These are phyloP conservation scores for Aspergillus sclerotialis DNA, from an alignment of 2,329 filamentous ascomycete species.

Conservation along the genomic window DNA sequence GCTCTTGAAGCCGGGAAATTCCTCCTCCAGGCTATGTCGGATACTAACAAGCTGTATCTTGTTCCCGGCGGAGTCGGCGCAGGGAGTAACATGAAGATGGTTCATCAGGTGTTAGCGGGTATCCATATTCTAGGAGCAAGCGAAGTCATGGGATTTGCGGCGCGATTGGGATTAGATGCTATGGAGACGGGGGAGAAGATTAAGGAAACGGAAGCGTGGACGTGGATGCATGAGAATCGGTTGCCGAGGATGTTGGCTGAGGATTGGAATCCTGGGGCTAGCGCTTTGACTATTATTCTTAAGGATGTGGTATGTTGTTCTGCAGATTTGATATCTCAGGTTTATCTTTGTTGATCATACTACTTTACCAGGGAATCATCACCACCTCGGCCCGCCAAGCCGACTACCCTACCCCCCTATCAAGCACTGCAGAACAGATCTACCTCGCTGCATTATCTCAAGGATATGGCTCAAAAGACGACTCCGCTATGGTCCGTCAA, in stretches of 20 bases:
- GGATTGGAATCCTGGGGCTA: slow-evolving; percentile 49
- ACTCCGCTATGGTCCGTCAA: slow-evolving; percentile 50
- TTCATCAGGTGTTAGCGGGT: slow-evolving; percentile 58
- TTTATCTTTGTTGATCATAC: neutral
- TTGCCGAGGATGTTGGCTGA: slow-evolving; percentile 49
- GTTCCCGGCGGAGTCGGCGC: slow-evolving; percentile 55
- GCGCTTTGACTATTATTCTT: slow-evolving; percentile 53
- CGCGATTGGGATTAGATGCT: slow-evolving; percentile 48
- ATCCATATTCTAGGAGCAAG: slow-evolving; percentile 56
- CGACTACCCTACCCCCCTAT: slow-evolving; percentile 55
- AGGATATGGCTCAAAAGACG: slow-evolving; percentile 50
- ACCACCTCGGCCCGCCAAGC: slow-evolving; percentile 55
- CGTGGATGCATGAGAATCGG: slow-evolving; percentile 58
- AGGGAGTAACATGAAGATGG: slow-evolving; percentile 56
- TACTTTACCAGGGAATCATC: slow-evolving; percentile 49
- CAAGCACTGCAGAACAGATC: slow-evolving; percentile 56
- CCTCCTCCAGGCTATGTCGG: slow-evolving; percentile 58
- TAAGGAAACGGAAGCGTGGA: slow-evolving; percentile 44
- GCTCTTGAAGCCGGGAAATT: slow-evolving; percentile 52
- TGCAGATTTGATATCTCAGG: neutral
- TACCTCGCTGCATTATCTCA: slow-evolving; percentile 55
- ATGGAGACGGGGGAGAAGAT: slow-evolving; percentile 38
- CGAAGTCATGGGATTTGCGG: slow-evolving; percentile 56
- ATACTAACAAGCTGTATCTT: slow-evolving; percentile 53
- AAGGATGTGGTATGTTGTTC: slow-evolving; percentile 45